A percentile compares a stretch with the other conserved stretches of the same genome.
phyloP scores from a whole-genome alignment of 2,329 filamentous ascomycete species.

The Pochonia chlamydosporia region DNA sequence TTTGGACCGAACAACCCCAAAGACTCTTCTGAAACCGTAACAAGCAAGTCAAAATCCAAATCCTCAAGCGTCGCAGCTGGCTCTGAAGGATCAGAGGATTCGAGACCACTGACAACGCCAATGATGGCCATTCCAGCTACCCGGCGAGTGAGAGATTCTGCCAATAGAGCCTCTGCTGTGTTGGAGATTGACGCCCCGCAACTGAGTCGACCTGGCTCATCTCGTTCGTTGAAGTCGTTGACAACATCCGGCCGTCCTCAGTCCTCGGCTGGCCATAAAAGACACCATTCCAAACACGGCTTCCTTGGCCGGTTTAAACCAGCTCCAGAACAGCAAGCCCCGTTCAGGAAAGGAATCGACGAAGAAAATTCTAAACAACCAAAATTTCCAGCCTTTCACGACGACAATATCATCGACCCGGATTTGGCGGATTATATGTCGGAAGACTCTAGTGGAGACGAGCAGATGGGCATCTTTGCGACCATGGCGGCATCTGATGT shows the following conservation, averaged over 20 bases:
- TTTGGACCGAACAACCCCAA: slow-evolving; percentile 41
- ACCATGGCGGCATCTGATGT: slow-evolving; percentile 62
- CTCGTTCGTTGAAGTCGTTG: slow-evolving; percentile 76
- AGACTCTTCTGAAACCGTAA: slow-evolving; percentile 7
- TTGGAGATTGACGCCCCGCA: slow-evolving; percentile 84
- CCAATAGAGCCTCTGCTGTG: slow-evolving; percentile 76
- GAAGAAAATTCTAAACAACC: slow-evolving; percentile 62
- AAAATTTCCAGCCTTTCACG: slow-evolving; percentile 85
- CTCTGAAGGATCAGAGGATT: slow-evolving; percentile 38
- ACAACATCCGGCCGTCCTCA: slow-evolving; percentile 64
- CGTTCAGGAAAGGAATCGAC: slow-evolving; percentile 69
- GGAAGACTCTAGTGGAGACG: slow-evolving; percentile 88
- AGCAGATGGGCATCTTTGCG: slow-evolving; percentile 82
- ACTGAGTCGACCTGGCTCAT: slow-evolving; percentile 86
- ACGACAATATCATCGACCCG: slow-evolving; percentile 97
- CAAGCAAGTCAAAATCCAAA: slow-evolving; percentile 8
- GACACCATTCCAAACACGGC: slow-evolving; percentile 84
- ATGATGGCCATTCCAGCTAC: slow-evolving; percentile 68
- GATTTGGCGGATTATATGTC: slow-evolving; percentile 94
- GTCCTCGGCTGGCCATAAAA: slow-evolving; percentile 68
- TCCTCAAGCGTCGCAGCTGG: slow-evolving; percentile 28
- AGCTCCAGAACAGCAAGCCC: slow-evolving; percentile 71
- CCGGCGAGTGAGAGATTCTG: slow-evolving; percentile 61
- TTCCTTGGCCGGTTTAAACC: slow-evolving; percentile 68
- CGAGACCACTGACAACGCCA: slow-evolving; percentile 54